Conservation (phyloP, 768 basidiomycete species). For the Amanita rimosa region DNA sequence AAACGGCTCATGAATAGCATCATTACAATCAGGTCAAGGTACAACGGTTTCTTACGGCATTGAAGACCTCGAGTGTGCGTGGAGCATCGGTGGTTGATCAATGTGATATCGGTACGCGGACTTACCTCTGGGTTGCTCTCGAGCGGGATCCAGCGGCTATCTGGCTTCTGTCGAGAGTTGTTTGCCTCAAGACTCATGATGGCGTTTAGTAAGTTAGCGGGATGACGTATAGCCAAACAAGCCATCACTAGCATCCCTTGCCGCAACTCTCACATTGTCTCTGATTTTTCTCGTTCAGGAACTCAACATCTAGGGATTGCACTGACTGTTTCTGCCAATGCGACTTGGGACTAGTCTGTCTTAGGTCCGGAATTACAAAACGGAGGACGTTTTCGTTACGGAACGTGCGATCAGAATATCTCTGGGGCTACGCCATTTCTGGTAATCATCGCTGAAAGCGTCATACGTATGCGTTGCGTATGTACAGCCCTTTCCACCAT, state of each 20-base stretch:
- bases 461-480: too few relatives aligned
- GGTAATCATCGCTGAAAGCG: too few relatives aligned
- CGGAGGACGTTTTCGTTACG: too few relatives aligned
- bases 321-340: too few relatives aligned
- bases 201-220: too few relatives aligned
- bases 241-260: too few relatives aligned
- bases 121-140: conserved; percentile 56
- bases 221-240: background rate
- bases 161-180: background rate
- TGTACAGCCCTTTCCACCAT: background rate
- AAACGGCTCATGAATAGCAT: background rate
- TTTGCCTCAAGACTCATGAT: background rate
- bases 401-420: background rate
- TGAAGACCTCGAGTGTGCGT: background rate
- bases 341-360: too few relatives aligned
- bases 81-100: background rate
- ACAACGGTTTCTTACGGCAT: conserved; percentile 19
- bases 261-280: background rate
- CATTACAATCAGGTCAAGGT: background rate
- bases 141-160: conserved; percentile 59
- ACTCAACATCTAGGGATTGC: too few relatives aligned
- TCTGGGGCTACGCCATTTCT: too few relatives aligned
- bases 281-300: background rate
- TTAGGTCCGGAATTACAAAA: background rate
- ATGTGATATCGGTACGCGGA: background rate